phyloP scores from a whole-genome alignment of 768 basidiomycete genomes.

The Dioszegia hungarica region DNA sequence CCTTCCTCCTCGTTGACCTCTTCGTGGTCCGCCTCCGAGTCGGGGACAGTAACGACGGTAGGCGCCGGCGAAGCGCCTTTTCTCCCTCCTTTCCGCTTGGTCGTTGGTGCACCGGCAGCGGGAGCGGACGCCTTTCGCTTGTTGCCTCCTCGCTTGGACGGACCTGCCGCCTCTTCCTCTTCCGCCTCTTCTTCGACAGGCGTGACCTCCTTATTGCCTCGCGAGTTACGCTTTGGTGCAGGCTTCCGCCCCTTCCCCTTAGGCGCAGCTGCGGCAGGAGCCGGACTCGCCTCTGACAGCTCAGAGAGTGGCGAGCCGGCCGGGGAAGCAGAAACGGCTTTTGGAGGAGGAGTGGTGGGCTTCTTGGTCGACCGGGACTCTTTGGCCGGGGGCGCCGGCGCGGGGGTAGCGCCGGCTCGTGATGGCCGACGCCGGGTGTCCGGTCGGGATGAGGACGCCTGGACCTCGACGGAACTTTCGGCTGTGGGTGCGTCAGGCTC shows the following conservation, averaged over 20 bases:
- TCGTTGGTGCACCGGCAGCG: background rate
- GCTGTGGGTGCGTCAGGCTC: too few relatives aligned
- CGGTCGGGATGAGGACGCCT: too few relatives aligned
- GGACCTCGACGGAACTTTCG: too few relatives aligned
- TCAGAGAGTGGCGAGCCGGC: too few relatives aligned
- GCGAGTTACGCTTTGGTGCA: slow-evolving; percentile 9
- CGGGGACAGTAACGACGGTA: background rate
- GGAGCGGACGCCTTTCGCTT: slow-evolving; percentile 1
- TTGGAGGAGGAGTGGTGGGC: too few relatives aligned
- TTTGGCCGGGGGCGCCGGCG: too few relatives aligned
- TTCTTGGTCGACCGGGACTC: too few relatives aligned
- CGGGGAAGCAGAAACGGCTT: too few relatives aligned
- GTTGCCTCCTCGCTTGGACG: background rate
- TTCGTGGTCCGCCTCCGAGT: slow-evolving; percentile 9
- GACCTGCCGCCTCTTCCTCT: slow-evolving; percentile 4
- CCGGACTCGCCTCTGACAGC: too few relatives aligned
- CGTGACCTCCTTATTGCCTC: slow-evolving; percentile 3
- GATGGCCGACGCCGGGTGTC: too few relatives aligned
- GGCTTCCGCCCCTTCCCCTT: slow-evolving; percentile 10
- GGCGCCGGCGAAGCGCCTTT: background rate
- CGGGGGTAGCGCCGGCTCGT: too few relatives aligned
- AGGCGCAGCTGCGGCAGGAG: background rate
- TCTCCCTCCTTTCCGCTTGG: slow-evolving; percentile 11
- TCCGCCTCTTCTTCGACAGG: slow-evolving; percentile 5
- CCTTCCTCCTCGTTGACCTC: slow-evolving; percentile 19